Conservation (phyloP, 2,329 filamentous ascomycete genomes). For the Claviceps sp. region DNA sequence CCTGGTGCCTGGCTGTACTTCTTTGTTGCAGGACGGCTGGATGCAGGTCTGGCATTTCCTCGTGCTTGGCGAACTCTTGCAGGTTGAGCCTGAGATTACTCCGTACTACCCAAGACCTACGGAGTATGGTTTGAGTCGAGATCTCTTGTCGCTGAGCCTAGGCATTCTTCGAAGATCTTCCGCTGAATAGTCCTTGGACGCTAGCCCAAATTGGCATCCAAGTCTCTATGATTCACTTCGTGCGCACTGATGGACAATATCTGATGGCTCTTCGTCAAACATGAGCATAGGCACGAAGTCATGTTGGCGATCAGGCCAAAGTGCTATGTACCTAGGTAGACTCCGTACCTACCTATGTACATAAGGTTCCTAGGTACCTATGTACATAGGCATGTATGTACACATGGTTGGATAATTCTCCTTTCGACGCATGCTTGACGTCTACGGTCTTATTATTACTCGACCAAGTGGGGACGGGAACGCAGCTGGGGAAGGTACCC, state of each 20-base stretch:
- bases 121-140: neutral
- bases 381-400: too few relatives aligned
- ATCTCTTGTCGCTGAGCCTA: neutral
- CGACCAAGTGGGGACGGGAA: neutral
- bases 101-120: neutral
- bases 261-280: neutral
- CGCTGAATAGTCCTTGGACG: neutral
- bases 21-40: slow-evolving; percentile 1
- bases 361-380: too few relatives aligned
- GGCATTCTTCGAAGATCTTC: neutral
- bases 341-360: too few relatives aligned
- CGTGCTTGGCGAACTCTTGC: neutral
- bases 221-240: neutral
- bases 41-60: slow-evolving; percentile 3
- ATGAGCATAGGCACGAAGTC: neutral
- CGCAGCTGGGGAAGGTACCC: neutral
- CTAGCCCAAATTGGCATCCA: neutral
- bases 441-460: too few relatives aligned
- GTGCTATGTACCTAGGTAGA: too few relatives aligned
- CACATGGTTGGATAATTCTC: neutral
- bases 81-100: neutral
- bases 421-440: slow-evolving; percentile 1
- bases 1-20: neutral
- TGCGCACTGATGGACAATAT: neutral
- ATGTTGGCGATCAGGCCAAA: slow-evolving; percentile 4